A percentile compares a stretch with the other conserved stretches of the same genome.
These are phyloP conservation scores for Onygenales sp. DNA, from an alignment of 2,329 filamentous ascomycete species.

Conservation along the genomic window DNA sequence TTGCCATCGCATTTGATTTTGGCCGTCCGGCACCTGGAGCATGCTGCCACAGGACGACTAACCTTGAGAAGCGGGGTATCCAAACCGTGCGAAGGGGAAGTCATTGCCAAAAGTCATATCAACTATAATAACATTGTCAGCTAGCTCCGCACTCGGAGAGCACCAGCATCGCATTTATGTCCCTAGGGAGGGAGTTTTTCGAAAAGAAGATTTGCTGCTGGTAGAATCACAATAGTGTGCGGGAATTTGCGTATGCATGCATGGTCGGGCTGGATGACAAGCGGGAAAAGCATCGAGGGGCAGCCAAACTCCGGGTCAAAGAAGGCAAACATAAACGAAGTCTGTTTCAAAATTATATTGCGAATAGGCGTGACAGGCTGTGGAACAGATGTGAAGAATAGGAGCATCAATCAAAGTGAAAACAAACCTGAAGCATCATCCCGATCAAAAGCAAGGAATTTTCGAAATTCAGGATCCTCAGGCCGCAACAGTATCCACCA, in stretches of 20 bases:
- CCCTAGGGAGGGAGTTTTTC: too few species aligned
- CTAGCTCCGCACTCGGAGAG: neutral
- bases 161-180: neutral
- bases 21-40: constrained; percentile 73
- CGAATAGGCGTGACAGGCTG: neutral
- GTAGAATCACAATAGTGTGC: too few species aligned
- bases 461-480: neutral
- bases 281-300: too few species aligned
- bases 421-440: neutral
- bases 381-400: neutral
- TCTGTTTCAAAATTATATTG: neutral
- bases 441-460: neutral
- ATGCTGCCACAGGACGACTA: constrained; percentile 69
- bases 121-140: constrained; percentile 3
- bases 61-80: constrained; percentile 43
- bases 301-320: neutral
- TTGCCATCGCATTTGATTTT: constrained; percentile 99
- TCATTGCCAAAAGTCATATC: neutral
- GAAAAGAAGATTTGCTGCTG: too few species aligned
- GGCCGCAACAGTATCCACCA: neutral
- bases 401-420: neutral
- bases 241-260: too few species aligned
- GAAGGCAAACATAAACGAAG: neutral
- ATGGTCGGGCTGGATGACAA: too few species aligned
- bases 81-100: constrained; percentile 24